Conservation (phyloP, 225 moss, liverwort and hornwort species). For the Straminergon stramineum region DNA sequence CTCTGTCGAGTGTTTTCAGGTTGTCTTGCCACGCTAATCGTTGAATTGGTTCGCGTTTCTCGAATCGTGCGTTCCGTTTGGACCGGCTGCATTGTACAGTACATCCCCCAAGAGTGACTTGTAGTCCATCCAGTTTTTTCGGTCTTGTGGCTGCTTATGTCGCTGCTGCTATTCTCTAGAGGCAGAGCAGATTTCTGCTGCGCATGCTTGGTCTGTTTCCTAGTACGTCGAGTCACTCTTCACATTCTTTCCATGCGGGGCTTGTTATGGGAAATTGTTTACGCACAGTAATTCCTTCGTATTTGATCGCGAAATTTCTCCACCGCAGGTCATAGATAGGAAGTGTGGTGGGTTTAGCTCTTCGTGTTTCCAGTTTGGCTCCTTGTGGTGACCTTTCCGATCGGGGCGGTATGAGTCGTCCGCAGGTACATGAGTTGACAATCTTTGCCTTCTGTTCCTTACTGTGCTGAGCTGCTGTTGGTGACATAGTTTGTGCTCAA, state of each 20-base stretch:
- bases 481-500: not conserved
- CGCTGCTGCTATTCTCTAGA: not conserved
- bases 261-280: not conserved
- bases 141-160: not conserved
- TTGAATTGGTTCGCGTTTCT: not conserved
- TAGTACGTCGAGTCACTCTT: not conserved
- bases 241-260: not conserved
- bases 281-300: not conserved
- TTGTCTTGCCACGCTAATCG: not conserved
- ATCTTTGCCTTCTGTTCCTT: too few relatives aligned
- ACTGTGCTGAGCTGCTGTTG: not conserved
- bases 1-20: not conserved
- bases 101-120: not conserved
- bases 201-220: not conserved
- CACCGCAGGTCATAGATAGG: not conserved
- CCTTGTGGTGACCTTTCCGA: not conserved
- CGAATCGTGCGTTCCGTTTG: not conserved
- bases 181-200: not conserved
- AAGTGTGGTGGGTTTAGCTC: not conserved
- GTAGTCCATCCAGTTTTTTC: not conserved
- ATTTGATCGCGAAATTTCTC: not conserved
- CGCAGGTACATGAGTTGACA: slow-evolving; percentile 2
- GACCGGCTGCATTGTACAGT: not conserved
- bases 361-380: not conserved
- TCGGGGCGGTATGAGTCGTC: slow-evolving; percentile 18